These are phyloP conservation scores for Stropharia rugosoannulata DNA, from an alignment of 768 basidiomycete genomes.

Conservation along the genomic window DNA sequence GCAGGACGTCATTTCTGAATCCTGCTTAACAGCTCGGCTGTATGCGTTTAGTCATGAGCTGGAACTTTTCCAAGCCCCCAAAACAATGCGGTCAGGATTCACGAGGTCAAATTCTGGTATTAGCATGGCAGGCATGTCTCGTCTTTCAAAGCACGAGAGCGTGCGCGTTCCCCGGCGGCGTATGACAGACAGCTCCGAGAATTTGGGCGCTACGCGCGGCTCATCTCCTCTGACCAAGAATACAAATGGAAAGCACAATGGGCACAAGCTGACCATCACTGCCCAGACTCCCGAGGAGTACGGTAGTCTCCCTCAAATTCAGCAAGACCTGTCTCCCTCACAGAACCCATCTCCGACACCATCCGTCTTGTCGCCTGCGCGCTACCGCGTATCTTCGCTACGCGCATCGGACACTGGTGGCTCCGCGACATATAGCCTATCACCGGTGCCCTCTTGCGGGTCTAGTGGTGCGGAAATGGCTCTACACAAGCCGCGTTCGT, in stretches of 20 bases:
- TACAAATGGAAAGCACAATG: slow-evolving; percentile 24
- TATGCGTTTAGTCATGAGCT: slow-evolving; percentile 63
- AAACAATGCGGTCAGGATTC: slow-evolving; percentile 40
- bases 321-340: slow-evolving; percentile 5
- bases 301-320: slow-evolving; percentile 7
- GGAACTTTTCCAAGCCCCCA: slow-evolving; percentile 46
- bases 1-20: slow-evolving; percentile 78
- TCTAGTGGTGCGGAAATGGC: slow-evolving; percentile 8
- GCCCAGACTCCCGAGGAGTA: slow-evolving; percentile 29
- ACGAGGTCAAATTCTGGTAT: slow-evolving; percentile 58
- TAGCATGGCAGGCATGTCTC: slow-evolving; percentile 61
- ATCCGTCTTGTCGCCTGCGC: slow-evolving; percentile 30
- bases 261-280: slow-evolving; percentile 35
- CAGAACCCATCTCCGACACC: slow-evolving; percentile 36
- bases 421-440: background rate
- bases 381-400: slow-evolving; percentile 10
- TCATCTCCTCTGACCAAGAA: slow-evolving; percentile 22
- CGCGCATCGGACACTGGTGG: background rate
- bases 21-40: slow-evolving; percentile 65
- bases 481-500: slow-evolving; percentile 42
- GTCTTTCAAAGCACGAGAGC: slow-evolving; percentile 67
- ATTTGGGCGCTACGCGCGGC: slow-evolving; percentile 21
- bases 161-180: slow-evolving; percentile 63
- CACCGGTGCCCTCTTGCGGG: slow-evolving; percentile 1
- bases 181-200: slow-evolving; percentile 37